Evolutionary conservation across 345 rosid genomes (phyloP).

Genomic region (Eucalyptus cloeziana): DNA sequence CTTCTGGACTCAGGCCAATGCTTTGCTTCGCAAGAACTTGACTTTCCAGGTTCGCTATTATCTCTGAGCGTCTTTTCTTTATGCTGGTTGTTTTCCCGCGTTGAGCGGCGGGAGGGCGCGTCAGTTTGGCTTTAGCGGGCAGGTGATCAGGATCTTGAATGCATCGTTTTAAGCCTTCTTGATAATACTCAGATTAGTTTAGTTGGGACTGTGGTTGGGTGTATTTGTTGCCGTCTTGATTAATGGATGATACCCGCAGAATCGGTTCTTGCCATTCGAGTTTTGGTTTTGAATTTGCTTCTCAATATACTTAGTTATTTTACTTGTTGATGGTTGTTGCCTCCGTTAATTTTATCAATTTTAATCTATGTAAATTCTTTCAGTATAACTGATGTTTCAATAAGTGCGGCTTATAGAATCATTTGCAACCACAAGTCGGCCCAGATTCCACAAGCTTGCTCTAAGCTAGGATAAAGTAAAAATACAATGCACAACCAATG

Average conservation of each 20-base stretch:
- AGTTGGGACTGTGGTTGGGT: background rate
- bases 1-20: constrained; percentile 69
- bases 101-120: background rate
- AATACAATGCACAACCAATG: background rate
- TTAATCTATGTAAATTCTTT: background rate
- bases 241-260: background rate
- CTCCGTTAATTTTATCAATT: background rate
- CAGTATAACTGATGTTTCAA: background rate
- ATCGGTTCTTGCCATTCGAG: background rate
- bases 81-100: background rate
- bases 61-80: background rate
- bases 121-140: background rate
- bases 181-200: background rate
- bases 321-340: background rate
- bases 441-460: background rate
- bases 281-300: background rate
- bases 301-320: background rate
- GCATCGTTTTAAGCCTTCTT: background rate
- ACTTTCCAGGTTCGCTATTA: constrained; percentile 53
- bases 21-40: constrained; percentile 77
- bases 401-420: background rate
- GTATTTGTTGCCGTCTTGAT: background rate
- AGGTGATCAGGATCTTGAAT: background rate
- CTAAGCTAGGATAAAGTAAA: background rate
- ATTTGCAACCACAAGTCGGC: background rate